Base-by-base conservation (phyloP, 2,329 filamentous ascomycete species). In the Lecanicillium sp. region DNA sequence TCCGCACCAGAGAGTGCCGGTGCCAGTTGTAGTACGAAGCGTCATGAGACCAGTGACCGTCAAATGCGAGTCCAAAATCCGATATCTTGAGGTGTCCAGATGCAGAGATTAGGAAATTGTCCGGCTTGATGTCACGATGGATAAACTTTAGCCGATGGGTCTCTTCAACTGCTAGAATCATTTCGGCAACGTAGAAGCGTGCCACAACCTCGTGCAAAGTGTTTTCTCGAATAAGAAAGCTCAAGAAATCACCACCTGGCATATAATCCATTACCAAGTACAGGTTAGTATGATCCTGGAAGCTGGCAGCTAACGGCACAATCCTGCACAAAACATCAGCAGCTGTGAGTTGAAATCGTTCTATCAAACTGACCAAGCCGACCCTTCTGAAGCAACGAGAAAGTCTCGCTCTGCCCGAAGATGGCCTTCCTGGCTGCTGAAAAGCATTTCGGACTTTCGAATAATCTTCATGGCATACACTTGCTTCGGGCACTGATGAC, bases 231-330 rank as follows among this genome's bases (percentile, higher is more conserved):
- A 96, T 84, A 13, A 98, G 65, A 1, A 96, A 62, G 2, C 86
- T 86, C 1, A 98, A 71, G 49, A 98, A 97, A 57, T 98, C 90
- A 0, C 92, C 90, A 0, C 90, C 92, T 3, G 94, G 83, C 87
- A 96, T 96, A 56, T 94, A 98, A 43, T 97, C 89, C 88, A 97
- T 96, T 37, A 96, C 84, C 5, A 98, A 76, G 52, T 97, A 97
- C 5, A 98, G 70, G 50, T 86, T 87, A 30, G 76, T 73, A 27
- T 75, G 67, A 56, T 97, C 92, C 58, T 97, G 87, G 48, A 97
- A 97, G 53, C 87, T 92, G 36, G 86, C 74, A 36, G 95, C 74
- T 27, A 98, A 67, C 1, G 89, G 86, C 3, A 97, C 86, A 33
- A 95, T 80, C 90, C 77, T 81, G 35, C 3, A 7, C 7, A 36